Evolutionary conservation across 2,329 filamentous ascomycete genomes (phyloP), one percentile per base, ranked within the genome.

Genomic region (Ophiostoma ips): DNA sequence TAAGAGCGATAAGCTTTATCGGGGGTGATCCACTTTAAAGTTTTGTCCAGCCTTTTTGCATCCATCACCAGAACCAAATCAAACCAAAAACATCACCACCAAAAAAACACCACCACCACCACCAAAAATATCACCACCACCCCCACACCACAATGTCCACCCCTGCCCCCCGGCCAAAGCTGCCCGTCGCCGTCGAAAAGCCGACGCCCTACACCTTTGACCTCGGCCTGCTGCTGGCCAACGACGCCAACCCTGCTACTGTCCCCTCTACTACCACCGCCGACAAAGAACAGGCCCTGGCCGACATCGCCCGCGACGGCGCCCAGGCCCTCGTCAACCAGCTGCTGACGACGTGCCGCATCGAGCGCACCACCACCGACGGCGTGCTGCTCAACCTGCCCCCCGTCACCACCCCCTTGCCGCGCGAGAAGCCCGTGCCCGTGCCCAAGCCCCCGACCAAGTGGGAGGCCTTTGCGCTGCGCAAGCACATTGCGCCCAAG

Each of bases 401-500:
- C 0, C 65, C 75, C 0, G 72, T 79, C 0, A 70, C 76, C 18
- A 94, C 84, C 1, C 66, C 72, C 1, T 73, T 96, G 4, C 92
- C 92, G 21, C 84, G 92, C 58, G 89, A 95, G 70, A 96, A 98
- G 68, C 87, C 87, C 10, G 72, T 96, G 9, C 92, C 92, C 1
- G 75, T 79, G 50, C 76, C 81, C 58, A 92, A 89, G 70, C 72
- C 82, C 51, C 83, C 83, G 58, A 96, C 90, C 52, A 95, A 88
- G 66, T 98, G 92, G 92, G 83, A 95, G 71, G 79, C 83, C 61
- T 98, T 98, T 70, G 92, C 92, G 43, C 84, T 81, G 66, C 94
- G 94, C 79, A 94, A 95, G 76, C 92, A 92, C 50, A 96, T 98
- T 69, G 86, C 84, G 71, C 80, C 81, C 67, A 94, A 89, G 77